phyloP scores from a whole-genome alignment of 768 basidiomycete species.

The Lactarius hatsudake region DNA sequence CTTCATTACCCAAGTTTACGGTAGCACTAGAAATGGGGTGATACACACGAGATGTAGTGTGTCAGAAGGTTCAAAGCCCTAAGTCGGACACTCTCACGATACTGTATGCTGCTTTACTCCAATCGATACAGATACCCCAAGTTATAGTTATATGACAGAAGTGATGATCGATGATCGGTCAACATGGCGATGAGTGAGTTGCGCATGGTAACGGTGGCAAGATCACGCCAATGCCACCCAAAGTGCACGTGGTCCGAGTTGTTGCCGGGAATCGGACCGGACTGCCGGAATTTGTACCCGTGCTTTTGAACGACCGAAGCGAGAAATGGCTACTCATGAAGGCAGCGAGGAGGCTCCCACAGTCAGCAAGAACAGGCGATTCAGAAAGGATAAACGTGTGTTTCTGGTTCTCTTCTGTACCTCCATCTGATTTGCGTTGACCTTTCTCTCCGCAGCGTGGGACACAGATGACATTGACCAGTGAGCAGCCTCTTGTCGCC shows the following conservation, averaged over 20 bases:
- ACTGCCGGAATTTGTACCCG: not conserved
- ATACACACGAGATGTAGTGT: not conserved
- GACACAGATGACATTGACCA: slow-evolving; percentile 99
- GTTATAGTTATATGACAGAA: too few species aligned
- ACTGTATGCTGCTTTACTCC: not conserved
- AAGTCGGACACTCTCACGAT: not conserved
- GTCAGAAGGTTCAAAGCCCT: not conserved
- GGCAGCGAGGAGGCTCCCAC: slow-evolving; percentile 21
- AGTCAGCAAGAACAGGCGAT: slow-evolving; percentile 81
- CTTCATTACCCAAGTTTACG: not conserved
- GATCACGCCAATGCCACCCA: too few species aligned
- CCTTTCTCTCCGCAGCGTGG: slow-evolving; percentile 65
- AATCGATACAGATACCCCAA: too few species aligned
- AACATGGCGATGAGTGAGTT: not conserved
- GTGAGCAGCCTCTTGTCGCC: slow-evolving; percentile 48
- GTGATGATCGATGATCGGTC: too few species aligned
- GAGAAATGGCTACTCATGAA: not conserved
- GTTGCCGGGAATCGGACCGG: not conserved
- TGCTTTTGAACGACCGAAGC: not conserved
- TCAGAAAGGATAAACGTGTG: slow-evolving; percentile 95
- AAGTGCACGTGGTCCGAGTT: not conserved
- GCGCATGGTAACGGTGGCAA: not conserved
- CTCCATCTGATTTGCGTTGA: slow-evolving; percentile 25
- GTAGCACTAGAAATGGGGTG: not conserved
- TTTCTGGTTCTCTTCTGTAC: slow-evolving; percentile 24